Evolutionary conservation across 352 stramenopile genomes (phyloP).

Genomic region (Phytopythium ostracodes): DNA sequence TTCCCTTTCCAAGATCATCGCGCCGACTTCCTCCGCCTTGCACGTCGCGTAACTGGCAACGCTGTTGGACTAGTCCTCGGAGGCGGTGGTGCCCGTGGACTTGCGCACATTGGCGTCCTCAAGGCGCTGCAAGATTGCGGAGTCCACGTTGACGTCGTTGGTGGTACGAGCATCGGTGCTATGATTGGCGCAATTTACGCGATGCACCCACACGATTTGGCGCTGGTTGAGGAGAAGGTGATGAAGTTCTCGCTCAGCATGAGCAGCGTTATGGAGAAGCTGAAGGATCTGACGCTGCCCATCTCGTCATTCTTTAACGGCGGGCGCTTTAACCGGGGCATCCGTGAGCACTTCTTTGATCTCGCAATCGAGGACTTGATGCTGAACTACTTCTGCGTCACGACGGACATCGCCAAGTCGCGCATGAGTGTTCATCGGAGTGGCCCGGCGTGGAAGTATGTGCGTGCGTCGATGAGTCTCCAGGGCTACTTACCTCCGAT

Average conservation of each 20-base stretch:
- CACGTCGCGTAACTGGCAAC: conserved; percentile 89
- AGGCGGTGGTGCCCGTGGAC: conserved; percentile 89
- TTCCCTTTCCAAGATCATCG: conserved; percentile 69
- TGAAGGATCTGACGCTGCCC: conserved; percentile 84
- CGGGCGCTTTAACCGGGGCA: conserved; percentile 73
- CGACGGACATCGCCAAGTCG: conserved; percentile 90
- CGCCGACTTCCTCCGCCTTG: conserved; percentile 82
- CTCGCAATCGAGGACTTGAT: conserved; percentile 87
- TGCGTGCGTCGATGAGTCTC: conserved; percentile 90
- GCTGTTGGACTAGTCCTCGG: conserved; percentile 93
- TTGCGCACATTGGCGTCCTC: conserved; percentile 94
- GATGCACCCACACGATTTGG: conserved; percentile 65
- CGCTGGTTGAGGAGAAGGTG: conserved; percentile 53
- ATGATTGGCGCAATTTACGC: conserved; percentile 85
- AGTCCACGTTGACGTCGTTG: conserved; percentile 92
- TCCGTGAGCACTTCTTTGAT: conserved; percentile 70
- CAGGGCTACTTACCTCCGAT: conserved; percentile 90
- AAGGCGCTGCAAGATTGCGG: conserved; percentile 90
- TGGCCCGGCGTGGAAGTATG: conserved; percentile 87
- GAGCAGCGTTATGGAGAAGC: conserved; percentile 69
- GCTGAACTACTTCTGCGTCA: conserved; percentile 92
- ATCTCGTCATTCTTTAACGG: conserved; percentile 90
- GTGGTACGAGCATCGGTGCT: conserved; percentile 88
- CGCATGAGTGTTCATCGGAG: conserved; percentile 85
- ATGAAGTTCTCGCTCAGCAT: conserved; percentile 51